Percentiles rank a stretch among this genome's conserved stretches.
Conservation (phyloP, 305 asterid species). For the Fraxinus xanthoxyloides region DNA sequence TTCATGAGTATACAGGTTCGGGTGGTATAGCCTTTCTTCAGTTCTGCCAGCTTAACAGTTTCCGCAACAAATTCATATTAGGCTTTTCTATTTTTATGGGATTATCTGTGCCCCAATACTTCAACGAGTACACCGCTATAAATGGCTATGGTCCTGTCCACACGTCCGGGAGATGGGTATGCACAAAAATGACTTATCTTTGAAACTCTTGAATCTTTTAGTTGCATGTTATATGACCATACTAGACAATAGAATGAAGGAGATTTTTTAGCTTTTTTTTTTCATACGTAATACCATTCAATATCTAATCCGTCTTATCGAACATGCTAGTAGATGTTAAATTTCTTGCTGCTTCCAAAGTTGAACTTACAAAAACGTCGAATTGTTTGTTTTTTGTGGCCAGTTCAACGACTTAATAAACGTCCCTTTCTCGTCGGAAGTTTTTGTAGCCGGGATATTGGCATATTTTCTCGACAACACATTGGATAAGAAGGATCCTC, state of each 20-base stretch:
- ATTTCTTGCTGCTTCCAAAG: background rate
- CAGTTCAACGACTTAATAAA: conserved; percentile 67
- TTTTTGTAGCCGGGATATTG: conserved; percentile 48
- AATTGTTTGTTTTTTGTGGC: conserved; percentile 5
- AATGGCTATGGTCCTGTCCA: conserved; percentile 49
- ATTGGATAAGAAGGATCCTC: conserved; percentile 41
- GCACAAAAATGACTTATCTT: conserved; percentile 8
- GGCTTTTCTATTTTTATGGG: conserved; percentile 49
- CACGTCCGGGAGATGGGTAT: conserved; percentile 58
- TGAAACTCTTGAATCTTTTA: background rate
- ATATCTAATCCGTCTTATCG: background rate
- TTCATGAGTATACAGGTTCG: conserved; percentile 34
- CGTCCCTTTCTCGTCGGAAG: conserved; percentile 53
- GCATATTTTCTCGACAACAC: conserved; percentile 55
- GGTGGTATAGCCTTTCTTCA: conserved; percentile 55
- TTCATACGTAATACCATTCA: background rate
- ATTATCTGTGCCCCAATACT: conserved; percentile 51
- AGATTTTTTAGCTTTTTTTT: background rate
- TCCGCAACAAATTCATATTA: conserved; percentile 52
- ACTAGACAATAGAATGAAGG: background rate
- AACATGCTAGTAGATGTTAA: background rate
- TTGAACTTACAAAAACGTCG: background rate
- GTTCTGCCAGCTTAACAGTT: conserved; percentile 65
- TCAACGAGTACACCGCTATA: conserved; percentile 47
- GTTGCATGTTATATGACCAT: background rate